Conservation (phyloP, 768 basidiomycete species). For the Mycena chlorophos region DNA sequence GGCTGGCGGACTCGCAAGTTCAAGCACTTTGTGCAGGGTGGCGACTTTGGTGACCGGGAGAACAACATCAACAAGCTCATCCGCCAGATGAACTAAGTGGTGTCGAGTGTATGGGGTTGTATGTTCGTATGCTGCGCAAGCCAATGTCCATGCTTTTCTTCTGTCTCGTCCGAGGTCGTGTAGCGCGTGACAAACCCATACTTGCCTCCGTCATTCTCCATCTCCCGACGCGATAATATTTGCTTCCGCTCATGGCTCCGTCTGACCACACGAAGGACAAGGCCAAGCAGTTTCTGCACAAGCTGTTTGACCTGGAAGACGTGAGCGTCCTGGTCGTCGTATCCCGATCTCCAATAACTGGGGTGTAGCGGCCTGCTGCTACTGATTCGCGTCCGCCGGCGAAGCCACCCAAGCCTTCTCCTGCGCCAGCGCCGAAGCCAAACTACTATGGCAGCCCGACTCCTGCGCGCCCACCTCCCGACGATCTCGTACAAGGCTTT, state of each 20-base stretch:
- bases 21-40: slow-evolving; percentile 94
- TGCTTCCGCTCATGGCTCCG: slow-evolving; percentile 7
- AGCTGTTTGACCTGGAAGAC: slow-evolving; percentile 18
- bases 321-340: slow-evolving; percentile 10
- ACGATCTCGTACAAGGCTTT: slow-evolving; percentile 14
- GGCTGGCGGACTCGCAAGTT: slow-evolving; percentile 98
- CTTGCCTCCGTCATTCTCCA: too few species aligned
- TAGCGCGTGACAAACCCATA: too few species aligned
- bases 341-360: slow-evolving; percentile 7
- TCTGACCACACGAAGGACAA: slow-evolving; percentile 17
- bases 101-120: slow-evolving; percentile 12
- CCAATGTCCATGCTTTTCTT: background rate
- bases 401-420: slow-evolving; percentile 16
- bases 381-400: slow-evolving; percentile 12
- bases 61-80: slow-evolving; percentile 96
- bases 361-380: slow-evolving; percentile 7
- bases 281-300: slow-evolving; percentile 18
- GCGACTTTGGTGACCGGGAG: slow-evolving; percentile 98
- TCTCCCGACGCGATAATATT: too few species aligned
- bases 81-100: slow-evolving; percentile 83
- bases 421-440: background rate
- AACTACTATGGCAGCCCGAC: slow-evolving; percentile 10
- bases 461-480: slow-evolving; percentile 9
- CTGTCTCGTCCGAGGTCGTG: too few species aligned
- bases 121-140: background rate